Evolutionary conservation across 768 basidiomycete species (phyloP).

Genomic region (Boletus speciosus): DNA sequence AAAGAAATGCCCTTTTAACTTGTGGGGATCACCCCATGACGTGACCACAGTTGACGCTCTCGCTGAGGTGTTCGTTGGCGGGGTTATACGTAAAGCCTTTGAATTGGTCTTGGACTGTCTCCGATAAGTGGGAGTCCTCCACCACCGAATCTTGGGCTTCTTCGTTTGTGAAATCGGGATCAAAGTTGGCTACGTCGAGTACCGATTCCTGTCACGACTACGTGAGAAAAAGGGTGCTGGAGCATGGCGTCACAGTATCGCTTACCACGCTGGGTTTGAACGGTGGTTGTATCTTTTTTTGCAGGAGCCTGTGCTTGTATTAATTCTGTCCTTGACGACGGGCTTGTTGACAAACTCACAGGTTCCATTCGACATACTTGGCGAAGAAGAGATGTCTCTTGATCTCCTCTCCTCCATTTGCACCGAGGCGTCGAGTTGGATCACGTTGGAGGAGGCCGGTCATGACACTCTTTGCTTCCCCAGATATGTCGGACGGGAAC

Average conservation of each 20-base stretch:
- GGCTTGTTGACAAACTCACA: slow-evolving; percentile 37
- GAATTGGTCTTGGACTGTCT: slow-evolving; percentile 98
- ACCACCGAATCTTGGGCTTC: slow-evolving; percentile 95
- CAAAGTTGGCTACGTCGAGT: slow-evolving; percentile 94
- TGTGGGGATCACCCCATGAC: slow-evolving; percentile 28
- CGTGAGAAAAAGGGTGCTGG: slow-evolving; percentile 1
- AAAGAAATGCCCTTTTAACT: not conserved
- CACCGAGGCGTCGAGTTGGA: slow-evolving; percentile 82
- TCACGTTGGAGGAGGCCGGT: slow-evolving; percentile 85
- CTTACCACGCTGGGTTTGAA: slow-evolving; percentile 96
- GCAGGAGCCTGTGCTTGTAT: slow-evolving; percentile 52
- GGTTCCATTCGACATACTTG: slow-evolving; percentile 89
- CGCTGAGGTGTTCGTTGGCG: slow-evolving; percentile 78
- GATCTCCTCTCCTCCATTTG: slow-evolving; percentile 92
- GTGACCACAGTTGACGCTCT: slow-evolving; percentile 66
- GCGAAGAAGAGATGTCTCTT: slow-evolving; percentile 95
- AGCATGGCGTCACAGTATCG: slow-evolving; percentile 2
- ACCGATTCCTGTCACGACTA: slow-evolving; percentile 66
- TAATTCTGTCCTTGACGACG: not conserved
- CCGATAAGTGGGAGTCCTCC: slow-evolving; percentile 84
- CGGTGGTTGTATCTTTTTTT: slow-evolving; percentile 94
- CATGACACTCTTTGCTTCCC: slow-evolving; percentile 88
- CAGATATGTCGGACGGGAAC: slow-evolving; percentile 85
- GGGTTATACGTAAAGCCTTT: slow-evolving; percentile 87
- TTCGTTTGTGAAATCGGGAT: slow-evolving; percentile 95